Base-by-base conservation (phyloP, 148 eudicot genomes). In the Fagopyrum esculentum region DNA sequence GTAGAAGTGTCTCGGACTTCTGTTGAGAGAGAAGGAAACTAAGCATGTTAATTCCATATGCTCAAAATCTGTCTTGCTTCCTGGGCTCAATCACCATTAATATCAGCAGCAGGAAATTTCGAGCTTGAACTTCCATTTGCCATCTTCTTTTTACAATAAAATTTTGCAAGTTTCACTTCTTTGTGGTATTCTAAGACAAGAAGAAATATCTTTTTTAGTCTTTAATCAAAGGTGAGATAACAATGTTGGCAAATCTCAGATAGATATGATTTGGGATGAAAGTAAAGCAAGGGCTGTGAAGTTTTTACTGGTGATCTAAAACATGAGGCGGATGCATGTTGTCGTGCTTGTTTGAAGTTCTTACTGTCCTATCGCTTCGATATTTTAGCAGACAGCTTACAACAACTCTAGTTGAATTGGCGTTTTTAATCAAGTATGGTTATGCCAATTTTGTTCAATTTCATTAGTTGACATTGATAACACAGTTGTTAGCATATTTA, bases 41-140 rank as follows among this genome's bases (percentile, higher is more conserved):
- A 2, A 35, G 40, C 40, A 35, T 35, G 40, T 35, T 35, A 22
- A 35, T 35, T 1, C 40, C 40, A 35, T 1, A 35, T 35, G 40
- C 40, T 35, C 40, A 57, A 19, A 19, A 8, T 29, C 26, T 57
- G 8, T 87, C 70, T 86, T 60, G 11, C 54, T 71, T 63, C 78
- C 83, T 13, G 87, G 87, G 77, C 84, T 75, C 75, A 87, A 51
- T 79, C 89, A 6, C 76, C 76, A 19, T 84, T 73, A 6, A 79
- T 81, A 74, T 87, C 93, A 0, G 64, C 88, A 17, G 86, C 76
- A 49, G 93, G 93, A 81, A 86, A 89, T 6, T 63, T 45, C 68
- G 79, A 73, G 9, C 43, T 47, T 51, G 77, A 81, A 69, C 45
- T 69, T 40, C 35, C 79, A 51, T 76, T 70, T 51, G 80, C 40